Conservation (phyloP, 2,329 filamentous ascomycete species). For the Cytospora schulzeri region DNA sequence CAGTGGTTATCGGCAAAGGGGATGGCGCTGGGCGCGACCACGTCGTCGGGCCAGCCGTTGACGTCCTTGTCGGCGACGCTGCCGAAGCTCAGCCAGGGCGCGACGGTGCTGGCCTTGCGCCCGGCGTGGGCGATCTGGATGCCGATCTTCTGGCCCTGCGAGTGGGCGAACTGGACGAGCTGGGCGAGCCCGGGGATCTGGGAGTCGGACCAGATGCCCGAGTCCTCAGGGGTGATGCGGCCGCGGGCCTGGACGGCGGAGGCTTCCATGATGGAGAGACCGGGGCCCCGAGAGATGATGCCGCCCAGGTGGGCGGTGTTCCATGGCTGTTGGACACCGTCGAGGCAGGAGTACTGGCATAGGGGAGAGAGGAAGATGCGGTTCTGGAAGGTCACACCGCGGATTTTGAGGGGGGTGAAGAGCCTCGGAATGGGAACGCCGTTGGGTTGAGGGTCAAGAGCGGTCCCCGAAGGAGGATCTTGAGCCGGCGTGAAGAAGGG, state of each 20-base stretch:
- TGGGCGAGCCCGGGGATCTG: conserved; percentile 40
- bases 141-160: conserved; percentile 63
- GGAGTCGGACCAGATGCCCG: conserved; percentile 41
- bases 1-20: conserved; percentile 33
- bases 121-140: conserved; percentile 75
- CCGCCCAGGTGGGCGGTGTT: conserved; percentile 44
- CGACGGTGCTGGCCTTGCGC: conserved; percentile 53
- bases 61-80: conserved; percentile 52
- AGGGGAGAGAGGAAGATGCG: conserved; percentile 50
- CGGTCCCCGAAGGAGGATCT: conserved; percentile 42
- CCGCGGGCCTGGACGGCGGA: conserved; percentile 37
- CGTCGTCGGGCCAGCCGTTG: conserved; percentile 48
- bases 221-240: conserved; percentile 40
- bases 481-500: conserved; percentile 48
- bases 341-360: conserved; percentile 49
- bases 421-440: conserved; percentile 41
- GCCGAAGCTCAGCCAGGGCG: conserved; percentile 58
- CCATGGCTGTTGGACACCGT: conserved; percentile 46
- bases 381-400: conserved; percentile 47
- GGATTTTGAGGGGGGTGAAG: conserved; percentile 48
- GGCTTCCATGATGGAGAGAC: conserved; percentile 38
- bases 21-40: conserved; percentile 37
- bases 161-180: conserved; percentile 47
- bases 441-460: conserved; percentile 37
- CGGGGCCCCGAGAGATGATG: conserved; percentile 40